Percentiles rank a stretch among this genome's conserved stretches.
phyloP scores from a whole-genome alignment of 2,329 filamentous ascomycete genomes.

The Geosmithia putterillii region DNA sequence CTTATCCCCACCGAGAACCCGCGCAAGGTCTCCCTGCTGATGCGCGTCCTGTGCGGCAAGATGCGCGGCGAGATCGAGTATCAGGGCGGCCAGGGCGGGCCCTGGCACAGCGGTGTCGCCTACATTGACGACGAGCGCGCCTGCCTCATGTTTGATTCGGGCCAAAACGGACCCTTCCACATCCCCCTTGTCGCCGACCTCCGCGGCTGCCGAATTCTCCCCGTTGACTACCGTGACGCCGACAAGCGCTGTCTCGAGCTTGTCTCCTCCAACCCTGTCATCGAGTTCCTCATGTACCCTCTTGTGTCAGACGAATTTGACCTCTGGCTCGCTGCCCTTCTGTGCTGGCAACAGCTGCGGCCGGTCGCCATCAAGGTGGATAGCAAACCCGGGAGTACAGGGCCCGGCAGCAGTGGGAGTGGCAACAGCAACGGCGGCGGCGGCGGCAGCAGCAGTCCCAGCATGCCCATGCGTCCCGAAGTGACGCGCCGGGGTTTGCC shows the following conservation, averaged over 20 bases:
- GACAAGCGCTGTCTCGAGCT: slow-evolving; percentile 41
- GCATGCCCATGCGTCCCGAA: slow-evolving; percentile 25
- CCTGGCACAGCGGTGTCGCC: slow-evolving; percentile 61
- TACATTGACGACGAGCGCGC: slow-evolving; percentile 69
- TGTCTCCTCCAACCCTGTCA: slow-evolving; percentile 35
- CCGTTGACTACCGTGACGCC: slow-evolving; percentile 32
- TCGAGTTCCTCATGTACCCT: slow-evolving; percentile 55
- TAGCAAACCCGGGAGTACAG: no score
- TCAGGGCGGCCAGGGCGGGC: slow-evolving; percentile 44
- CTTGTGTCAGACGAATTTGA: slow-evolving; percentile 55
- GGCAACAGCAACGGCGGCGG: neutral
- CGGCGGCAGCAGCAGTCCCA: slow-evolving; percentile 13
- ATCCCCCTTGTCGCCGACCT: slow-evolving; percentile 60
- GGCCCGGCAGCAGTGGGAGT: no score
- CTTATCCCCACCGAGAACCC: slow-evolving; percentile 55
- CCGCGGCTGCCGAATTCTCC: slow-evolving; percentile 58
- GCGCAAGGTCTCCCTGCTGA: slow-evolving; percentile 59
- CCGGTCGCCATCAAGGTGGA: slow-evolving; percentile 41
- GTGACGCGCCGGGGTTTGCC: slow-evolving; percentile 26
- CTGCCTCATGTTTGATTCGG: slow-evolving; percentile 62
- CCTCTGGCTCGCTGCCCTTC: slow-evolving; percentile 66
- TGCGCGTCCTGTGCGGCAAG: slow-evolving; percentile 65
- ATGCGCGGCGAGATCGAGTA: slow-evolving; percentile 74
- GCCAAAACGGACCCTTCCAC: slow-evolving; percentile 52
- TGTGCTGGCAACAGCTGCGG: slow-evolving; percentile 70